Evolutionary conservation across 2,329 filamentous ascomycete genomes (phyloP), one percentile per base, ranked within the genome.

Genomic region (Penicillium rolfsii): DNA sequence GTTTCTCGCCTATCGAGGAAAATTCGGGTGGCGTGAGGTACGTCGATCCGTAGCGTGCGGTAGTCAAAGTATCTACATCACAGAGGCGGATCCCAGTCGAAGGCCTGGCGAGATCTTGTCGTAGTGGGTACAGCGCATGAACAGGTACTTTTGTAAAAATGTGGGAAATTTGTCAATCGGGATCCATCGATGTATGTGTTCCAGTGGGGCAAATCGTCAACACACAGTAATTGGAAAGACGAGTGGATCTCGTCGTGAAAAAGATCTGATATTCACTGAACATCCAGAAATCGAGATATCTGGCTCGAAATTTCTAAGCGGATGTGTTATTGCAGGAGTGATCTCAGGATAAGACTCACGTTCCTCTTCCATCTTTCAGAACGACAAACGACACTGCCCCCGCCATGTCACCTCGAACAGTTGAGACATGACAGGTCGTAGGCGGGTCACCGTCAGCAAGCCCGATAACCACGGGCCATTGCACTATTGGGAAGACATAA

Each of bases 341-440:
- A 22, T 22, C 19, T 22, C 19, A 22, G 19, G 19, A 22, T 22
- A 22, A 22, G 19, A 16, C 16, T 49, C 24, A 28, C 43, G 48
- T 5, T 52, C 19, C 24, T 52, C 46, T 35, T 28, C 19, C 41
- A 9, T 14, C 41, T 45, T 22, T 2, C 19, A 45, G 4, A 14
- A 19, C 12, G 24, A 30, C n/a, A 46, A 24, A 48, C 55, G 24
- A 22, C n/a, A 52, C 19, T 52, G 38, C 36, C 43, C 48, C 50
- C 59, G 54, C 58, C 48, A 43, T 57, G 61, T 57, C 57, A 48
- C 24, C 24, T 9, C 41, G 19, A 43, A 62, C 57, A 49, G 52
- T 58, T 64, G 60, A 62, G 57, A 69, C 61, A 60, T 67, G 66
- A 69, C 64, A 69, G 60, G 62, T 69, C 64, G 48, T 24, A 56